A percentile compares a stretch with the other conserved stretches of the same genome.
Evolutionary conservation across 164 flowering plant genomes (phyloP).

Genomic region (Umbellularia californica): DNA sequence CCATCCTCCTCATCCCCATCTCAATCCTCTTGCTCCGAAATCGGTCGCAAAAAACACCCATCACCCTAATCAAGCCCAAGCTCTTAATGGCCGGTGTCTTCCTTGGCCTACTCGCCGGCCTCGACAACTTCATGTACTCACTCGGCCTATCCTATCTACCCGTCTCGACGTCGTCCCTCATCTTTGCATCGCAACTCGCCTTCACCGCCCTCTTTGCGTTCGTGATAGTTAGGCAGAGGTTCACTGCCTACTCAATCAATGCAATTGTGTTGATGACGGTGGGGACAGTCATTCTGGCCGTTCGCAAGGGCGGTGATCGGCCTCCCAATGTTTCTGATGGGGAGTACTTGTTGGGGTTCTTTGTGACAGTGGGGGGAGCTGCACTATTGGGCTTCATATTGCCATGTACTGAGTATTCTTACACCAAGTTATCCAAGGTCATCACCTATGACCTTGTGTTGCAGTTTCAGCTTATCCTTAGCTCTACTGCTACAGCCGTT

Average conservation of each 20-base stretch:
- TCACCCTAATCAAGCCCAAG: background rate
- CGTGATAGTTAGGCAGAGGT: conserved; percentile 43
- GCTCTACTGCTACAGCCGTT: conserved; percentile 16
- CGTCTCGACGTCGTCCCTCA: conserved; percentile 45
- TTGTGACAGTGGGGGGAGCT: conserved; percentile 38
- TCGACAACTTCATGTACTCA: conserved; percentile 47
- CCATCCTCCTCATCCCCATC: conserved; percentile 19
- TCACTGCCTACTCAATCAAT: conserved; percentile 44
- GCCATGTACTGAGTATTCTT: conserved; percentile 32
- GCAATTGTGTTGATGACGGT: conserved; percentile 37
- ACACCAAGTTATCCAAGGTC: conserved; percentile 6
- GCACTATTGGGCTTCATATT: conserved; percentile 33
- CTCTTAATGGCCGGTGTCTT: background rate
- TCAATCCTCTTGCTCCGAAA: conserved; percentile 14
- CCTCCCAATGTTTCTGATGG: conserved; percentile 25
- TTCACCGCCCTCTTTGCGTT: conserved; percentile 50
- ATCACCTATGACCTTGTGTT: conserved; percentile 20
- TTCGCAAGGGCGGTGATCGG: conserved; percentile 31
- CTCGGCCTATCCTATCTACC: conserved; percentile 44
- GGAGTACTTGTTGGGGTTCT: conserved; percentile 35
- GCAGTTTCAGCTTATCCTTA: conserved; percentile 17
- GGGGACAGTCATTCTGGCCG: conserved; percentile 39
- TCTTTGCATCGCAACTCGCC: conserved; percentile 45
- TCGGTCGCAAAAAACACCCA: background rate
- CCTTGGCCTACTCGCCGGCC: conserved; percentile 40